These are phyloP conservation scores for Turritis glabra DNA, from an alignment of 345 rosid genomes.

Conservation along the genomic window DNA sequence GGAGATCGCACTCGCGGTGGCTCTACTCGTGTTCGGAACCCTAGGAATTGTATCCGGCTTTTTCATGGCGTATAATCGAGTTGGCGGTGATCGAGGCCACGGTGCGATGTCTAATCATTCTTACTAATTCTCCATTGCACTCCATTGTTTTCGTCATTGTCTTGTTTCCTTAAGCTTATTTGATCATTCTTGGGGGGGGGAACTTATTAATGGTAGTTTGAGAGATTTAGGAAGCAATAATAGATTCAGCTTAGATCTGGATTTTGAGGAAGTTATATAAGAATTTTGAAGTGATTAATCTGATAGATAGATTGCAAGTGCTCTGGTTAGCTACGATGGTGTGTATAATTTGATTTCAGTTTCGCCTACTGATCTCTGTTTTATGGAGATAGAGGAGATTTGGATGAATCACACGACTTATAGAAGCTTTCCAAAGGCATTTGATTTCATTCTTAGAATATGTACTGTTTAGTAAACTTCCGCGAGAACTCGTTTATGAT, in stretches of 20 bases:
- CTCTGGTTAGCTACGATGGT: background rate
- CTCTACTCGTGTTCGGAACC: slow-evolving; percentile 85
- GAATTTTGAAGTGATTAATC: slow-evolving; percentile 9
- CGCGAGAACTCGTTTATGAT: background rate
- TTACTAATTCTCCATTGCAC: background rate
- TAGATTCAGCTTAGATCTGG: background rate
- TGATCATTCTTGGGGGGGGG: background rate
- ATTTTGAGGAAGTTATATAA: slow-evolving; percentile 1
- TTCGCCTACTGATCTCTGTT: background rate
- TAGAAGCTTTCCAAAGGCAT: background rate
- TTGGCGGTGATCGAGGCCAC: slow-evolving; percentile 91
- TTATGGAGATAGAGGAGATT: background rate
- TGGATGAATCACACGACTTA: background rate
- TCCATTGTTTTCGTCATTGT: background rate
- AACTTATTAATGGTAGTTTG: background rate
- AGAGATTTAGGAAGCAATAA: background rate
- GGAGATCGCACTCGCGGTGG: slow-evolving; percentile 90
- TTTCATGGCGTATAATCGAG: slow-evolving; percentile 69
- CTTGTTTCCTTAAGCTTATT: background rate
- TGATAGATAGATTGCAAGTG: background rate
- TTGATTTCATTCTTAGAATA: background rate
- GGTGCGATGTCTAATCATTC: slow-evolving; percentile 44
- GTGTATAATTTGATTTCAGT: background rate
- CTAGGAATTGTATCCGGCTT: slow-evolving; percentile 67
- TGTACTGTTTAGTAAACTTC: background rate